Base-by-base conservation (phyloP, 768 basidiomycete species). In the Termitomyces sp. region DNA sequence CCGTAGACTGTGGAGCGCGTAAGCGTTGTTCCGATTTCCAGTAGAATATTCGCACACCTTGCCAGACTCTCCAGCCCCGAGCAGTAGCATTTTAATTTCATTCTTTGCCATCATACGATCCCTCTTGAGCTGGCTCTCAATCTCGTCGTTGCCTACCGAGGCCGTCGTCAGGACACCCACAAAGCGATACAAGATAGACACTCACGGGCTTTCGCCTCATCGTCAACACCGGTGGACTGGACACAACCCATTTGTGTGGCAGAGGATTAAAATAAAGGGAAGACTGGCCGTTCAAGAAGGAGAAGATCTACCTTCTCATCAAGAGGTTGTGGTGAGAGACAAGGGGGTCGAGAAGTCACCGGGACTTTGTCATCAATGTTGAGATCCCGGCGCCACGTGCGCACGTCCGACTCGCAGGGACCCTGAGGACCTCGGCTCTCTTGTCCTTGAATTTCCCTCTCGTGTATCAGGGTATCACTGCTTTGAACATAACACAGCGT, bases 51-150 rank as follows among this genome's bases (percentile, higher is more conserved):
- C 10, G 74, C 78, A 14, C 50, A 89, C 89, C 84, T 98, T 97
- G 67, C 95, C 95, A 56, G 93, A 95, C 81, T 97, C 95, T 75
- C 96, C 95, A 60, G 96, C 95, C 58, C 96, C 96, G 30, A 98
- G 80, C 59, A 98, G 72, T 62, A 98, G 71, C 95, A 98, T 96
- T 79, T 98, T 95, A 70, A 95, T 93, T 73, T 95, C 93, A 67
- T 94, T 95, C 80, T 92, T 93, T 46, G 88, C 87, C 82, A 88
- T 86, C 79, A 91, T 83, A 47, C 89, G 77, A 77, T 96, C 94
- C 67, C 86, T 80, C 80, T 89, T 93, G 65, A 96, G 84, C 74
- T 96, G 94, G 74, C 76, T 88, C 79, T 96, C 94, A 64, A 96
- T 96, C 79, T 91, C 92, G 68, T 95, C 93, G 69, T 94, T 94